Base-by-base conservation (phyloP, 148 eudicot species). In the Selenicereus undatus region DNA sequence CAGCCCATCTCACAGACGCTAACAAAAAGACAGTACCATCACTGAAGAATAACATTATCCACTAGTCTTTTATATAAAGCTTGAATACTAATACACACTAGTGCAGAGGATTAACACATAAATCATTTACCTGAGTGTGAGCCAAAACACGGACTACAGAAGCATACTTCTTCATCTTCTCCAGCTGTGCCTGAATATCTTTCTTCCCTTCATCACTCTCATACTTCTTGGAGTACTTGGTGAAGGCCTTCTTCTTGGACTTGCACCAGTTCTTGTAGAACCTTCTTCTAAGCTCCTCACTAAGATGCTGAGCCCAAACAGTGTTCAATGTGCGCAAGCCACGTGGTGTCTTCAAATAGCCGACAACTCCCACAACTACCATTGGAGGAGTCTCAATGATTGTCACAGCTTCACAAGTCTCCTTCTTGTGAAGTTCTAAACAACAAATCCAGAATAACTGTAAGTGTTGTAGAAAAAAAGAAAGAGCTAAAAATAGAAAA, bases 201-300 rank as follows among this genome's bases (percentile, higher is more conserved):
- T 92, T 92, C 89, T 92, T 92, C 27, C 97, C 97, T 21, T 89
- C 92, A 0, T 89, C 92, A 71, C 83, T 85, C 65, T 89, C 93
- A 24, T 81, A 89, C 83, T 88, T 92, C 82, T 83, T 89, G 3
- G 92, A 87, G 85, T 92, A 90, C 78, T 89, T 92, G 80, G 90
- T 83, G 73, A 92, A 92, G 10, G 93, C 96, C 93, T 92, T 92
- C 93, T 92, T 92, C 91, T 92, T 92, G 64, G 93, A 89, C 86
- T 92, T 92, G 92, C 90, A 88, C 90, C 90, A 92, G 88, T 92
- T 92, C 90, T 88, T 92, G 91, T 92, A 92, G 82, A 92, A 90
- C 85, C 96, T 92, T 74, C 96, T 89, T 83, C 79, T 90, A 21
- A 92, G 65, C 79, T 90, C 93, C 83, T 92, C 92, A 36, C 93